Evolutionary conservation across 2,329 filamentous ascomycete species (phyloP), one percentile per base, ranked within the genome.

Genomic region (Neurospora sp.): DNA sequence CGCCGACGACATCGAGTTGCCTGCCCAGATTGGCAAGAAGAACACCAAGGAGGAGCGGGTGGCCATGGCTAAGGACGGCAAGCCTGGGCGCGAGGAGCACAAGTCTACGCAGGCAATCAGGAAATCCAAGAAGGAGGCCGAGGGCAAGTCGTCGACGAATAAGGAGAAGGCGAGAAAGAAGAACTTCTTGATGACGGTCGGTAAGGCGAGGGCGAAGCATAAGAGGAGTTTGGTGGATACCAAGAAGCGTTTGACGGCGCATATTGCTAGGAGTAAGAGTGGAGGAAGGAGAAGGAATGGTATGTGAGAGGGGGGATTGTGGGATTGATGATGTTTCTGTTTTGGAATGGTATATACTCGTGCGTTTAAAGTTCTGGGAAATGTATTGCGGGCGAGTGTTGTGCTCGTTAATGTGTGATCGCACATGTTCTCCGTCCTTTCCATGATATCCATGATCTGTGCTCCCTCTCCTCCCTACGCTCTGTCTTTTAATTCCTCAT

Each of bases 121-220:
- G 76, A 92, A 93, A 85, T 89, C 92, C 79, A 92, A 94, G 85
- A 97, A 97, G 87, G 88, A 90, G 76, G 86, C 89, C 1, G 88
- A 93, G 81, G 96, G 96, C 77, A 98, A 98, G 89, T 97, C 92
- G 79, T 94, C 93, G 43, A 98, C 95, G 74, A 99, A 99, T 82
- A 92, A 92, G 83, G 96, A 99, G 84, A 99, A 99, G 88, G 89
- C 92, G 57, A 86, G 95, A 75, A 93, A 92, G 86, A 99, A 99
- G 91, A 99, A 99, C 81, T 97, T 99, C 82, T 79, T 99, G 76
- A 99, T 99, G 96, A 98, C 95, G 46, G 82, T 99, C 71, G 92
- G 95, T 71, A 98, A 99, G 85, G 96, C 96, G 11, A 96, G 96
- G 85, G 88, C 87, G 74, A 99, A 98, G 86, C 91, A 96, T 77